Conservation (phyloP, 768 basidiomycete genomes). For the Multifurca ochricompacta region DNA sequence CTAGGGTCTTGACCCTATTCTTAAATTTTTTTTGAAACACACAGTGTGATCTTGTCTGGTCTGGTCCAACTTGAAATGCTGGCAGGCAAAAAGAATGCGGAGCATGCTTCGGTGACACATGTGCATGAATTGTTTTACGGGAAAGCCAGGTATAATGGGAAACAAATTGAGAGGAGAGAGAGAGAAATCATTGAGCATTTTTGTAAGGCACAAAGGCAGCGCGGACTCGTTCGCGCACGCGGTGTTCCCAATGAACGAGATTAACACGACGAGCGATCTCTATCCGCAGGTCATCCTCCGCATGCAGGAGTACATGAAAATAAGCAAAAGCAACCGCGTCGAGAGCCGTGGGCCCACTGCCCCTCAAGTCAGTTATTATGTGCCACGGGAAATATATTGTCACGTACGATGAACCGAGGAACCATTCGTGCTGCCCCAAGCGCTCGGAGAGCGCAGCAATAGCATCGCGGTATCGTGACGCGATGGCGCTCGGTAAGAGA, state of each 20-base stretch:
- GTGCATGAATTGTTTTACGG: neutral
- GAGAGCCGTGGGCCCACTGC: constrained; percentile 66
- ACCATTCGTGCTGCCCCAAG: constrained; percentile 72
- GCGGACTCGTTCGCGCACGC: constrained; percentile 52
- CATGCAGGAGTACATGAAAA: constrained; percentile 54
- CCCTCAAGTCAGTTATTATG: neutral
- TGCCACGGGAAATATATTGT: neutral
- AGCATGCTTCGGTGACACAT: neutral
- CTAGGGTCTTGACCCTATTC: neutral
- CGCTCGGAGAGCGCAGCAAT: constrained; percentile 67
- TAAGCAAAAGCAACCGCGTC: constrained; percentile 83
- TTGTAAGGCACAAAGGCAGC: constrained; percentile 32
- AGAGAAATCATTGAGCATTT: neutral
- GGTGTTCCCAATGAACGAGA: constrained; percentile 72
- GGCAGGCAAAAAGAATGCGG: neutral
- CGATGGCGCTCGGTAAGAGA: constrained; percentile 42
- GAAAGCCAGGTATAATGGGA: neutral
- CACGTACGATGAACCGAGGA: constrained; percentile 63
- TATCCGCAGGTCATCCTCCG: constrained; percentile 39
- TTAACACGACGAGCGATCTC: constrained; percentile 68
- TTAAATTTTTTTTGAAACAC: neutral
- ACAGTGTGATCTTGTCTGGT: no score
- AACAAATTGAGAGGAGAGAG: no score
- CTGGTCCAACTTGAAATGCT: neutral
- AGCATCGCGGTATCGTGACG: constrained; percentile 60